A percentile compares a stretch with the other conserved stretches of the same genome.
Evolutionary conservation across 2,329 filamentous ascomycete genomes (phyloP).

Genomic region (Dendrostoma leiphaemia): DNA sequence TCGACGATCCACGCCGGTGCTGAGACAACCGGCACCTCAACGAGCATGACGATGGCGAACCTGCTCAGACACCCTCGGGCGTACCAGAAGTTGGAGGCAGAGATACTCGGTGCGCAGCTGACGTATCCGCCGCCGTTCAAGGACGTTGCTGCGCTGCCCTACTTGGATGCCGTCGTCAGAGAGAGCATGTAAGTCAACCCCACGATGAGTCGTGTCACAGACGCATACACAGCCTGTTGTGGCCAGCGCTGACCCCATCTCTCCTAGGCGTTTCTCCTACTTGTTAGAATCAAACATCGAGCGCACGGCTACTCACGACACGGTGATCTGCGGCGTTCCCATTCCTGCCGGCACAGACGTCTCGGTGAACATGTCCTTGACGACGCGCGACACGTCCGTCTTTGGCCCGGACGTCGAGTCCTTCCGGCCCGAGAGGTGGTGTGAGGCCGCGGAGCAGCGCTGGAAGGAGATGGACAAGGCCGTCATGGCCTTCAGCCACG

Average conservation of each 20-base stretch:
- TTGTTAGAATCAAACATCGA: background rate
- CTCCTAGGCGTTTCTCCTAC: background rate
- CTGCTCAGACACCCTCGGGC: background rate
- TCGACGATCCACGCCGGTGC: background rate
- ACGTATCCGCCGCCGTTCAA: background rate
- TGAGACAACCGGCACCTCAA: background rate
- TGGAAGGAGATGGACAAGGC: background rate
- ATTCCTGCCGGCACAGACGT: background rate
- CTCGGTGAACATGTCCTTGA: background rate
- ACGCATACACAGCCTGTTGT: no score
- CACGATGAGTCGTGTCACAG: no score
- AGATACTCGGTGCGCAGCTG: background rate
- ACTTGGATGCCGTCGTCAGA: background rate
- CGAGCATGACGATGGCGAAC: background rate
- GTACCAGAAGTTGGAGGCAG: background rate
- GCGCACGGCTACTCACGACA: background rate
- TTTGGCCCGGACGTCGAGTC: slow-evolving; percentile 13
- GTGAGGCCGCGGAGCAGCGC: background rate
- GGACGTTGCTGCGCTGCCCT: background rate
- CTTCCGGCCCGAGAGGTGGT: slow-evolving; percentile 7
- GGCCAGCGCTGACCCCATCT: no score
- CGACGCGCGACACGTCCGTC: background rate
- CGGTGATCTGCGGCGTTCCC: background rate
- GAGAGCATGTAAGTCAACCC: background rate
- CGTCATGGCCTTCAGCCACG: background rate